These are phyloP conservation scores for Rhizophora apiculata DNA, from an alignment of 345 rosid genomes.

Conservation along the genomic window DNA sequence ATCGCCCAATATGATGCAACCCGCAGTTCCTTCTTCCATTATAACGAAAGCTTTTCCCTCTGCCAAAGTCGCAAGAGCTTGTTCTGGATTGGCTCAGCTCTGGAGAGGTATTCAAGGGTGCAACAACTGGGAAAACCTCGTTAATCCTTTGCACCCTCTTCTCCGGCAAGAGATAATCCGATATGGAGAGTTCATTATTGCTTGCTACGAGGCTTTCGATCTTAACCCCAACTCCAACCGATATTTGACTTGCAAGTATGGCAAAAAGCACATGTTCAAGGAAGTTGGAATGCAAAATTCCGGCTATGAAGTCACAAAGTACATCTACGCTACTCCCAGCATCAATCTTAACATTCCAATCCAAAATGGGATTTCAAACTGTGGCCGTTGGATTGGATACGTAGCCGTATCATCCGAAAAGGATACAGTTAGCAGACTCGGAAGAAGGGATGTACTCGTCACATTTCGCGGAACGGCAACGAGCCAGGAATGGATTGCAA, in stretches of 20 bases:
- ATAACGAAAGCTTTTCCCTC: not conserved
- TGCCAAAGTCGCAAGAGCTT: not conserved
- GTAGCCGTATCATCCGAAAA: conserved; percentile 63
- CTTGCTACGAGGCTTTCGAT: conserved; percentile 81
- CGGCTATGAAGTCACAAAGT: conserved; percentile 74
- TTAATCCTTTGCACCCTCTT: conserved; percentile 74
- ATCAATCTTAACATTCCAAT: conserved; percentile 44
- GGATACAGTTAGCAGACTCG: conserved; percentile 43
- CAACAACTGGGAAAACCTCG: conserved; percentile 70
- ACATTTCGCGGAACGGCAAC: conserved; percentile 86
- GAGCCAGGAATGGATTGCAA: conserved; percentile 70
- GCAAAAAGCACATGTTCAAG: conserved; percentile 50
- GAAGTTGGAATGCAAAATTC: conserved; percentile 52
- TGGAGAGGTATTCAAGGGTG: conserved; percentile 86
- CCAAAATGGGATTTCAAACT: conserved; percentile 36
- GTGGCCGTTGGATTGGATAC: conserved; percentile 79
- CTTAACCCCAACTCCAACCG: conserved; percentile 64
- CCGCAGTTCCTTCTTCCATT: not conserved
- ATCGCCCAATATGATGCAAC: conserved; percentile 18
- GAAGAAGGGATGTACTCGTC: conserved; percentile 69
- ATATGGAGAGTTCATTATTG: conserved; percentile 62
- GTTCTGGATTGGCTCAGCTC: conserved; percentile 23
- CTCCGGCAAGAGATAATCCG: conserved; percentile 74
- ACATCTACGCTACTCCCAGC: conserved; percentile 82
- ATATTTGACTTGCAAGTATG: conserved; percentile 72